Conservation (phyloP, 1,284 basidiomycete species). For the Microstroma glucosiphilum region DNA sequence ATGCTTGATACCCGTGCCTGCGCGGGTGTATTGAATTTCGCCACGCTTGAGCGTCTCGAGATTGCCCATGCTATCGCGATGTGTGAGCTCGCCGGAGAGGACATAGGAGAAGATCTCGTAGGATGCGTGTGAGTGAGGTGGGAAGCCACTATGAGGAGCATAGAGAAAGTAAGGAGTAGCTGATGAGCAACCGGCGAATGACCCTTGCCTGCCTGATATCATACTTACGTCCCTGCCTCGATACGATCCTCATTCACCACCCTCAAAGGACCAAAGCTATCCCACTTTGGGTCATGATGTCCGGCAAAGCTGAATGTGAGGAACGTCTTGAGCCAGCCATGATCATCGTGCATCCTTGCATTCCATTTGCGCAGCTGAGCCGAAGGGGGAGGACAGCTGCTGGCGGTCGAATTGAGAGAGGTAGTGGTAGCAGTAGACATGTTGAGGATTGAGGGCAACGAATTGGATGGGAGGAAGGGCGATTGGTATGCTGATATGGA, state of each 20-base stretch:
- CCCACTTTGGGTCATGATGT: constrained; percentile 62
- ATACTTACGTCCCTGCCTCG: constrained; percentile 56
- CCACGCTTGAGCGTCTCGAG: constrained; percentile 78
- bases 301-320: constrained; percentile 63
- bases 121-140: constrained; percentile 67
- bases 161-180: neutral
- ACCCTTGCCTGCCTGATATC: too few relatives aligned
- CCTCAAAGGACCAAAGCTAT: constrained; percentile 53
- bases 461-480: too few relatives aligned
- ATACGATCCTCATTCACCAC: constrained; percentile 86
- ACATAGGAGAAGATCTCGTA: constrained; percentile 86
- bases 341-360: constrained; percentile 54
- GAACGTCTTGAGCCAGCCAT: constrained; percentile 70
- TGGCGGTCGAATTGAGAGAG: too few relatives aligned
- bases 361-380: neutral
- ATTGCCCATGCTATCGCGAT: constrained; percentile 76
- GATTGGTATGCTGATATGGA: too few relatives aligned
- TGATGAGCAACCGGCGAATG: too few relatives aligned
- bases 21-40: constrained; percentile 81
- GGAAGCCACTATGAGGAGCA: constrained; percentile 61
- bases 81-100: constrained; percentile 68
- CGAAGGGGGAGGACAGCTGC: too few relatives aligned
- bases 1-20: constrained; percentile 74
- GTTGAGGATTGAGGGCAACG: too few relatives aligned
- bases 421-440: too few relatives aligned